phyloP scores from a whole-genome alignment of 495 filamentous ascomycete genomes.

The Xylaria cubensis region DNA sequence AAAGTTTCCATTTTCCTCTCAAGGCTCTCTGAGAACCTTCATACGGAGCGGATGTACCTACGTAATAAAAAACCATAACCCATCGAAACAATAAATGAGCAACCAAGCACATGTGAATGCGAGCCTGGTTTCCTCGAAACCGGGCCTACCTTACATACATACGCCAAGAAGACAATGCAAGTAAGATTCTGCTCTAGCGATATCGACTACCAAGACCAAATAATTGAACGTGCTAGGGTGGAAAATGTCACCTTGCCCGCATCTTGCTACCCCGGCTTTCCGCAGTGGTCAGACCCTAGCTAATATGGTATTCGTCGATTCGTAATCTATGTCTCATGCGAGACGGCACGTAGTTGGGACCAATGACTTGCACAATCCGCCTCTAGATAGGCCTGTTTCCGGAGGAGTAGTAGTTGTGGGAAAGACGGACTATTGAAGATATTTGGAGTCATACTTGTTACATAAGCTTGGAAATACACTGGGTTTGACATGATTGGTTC shows the following conservation, averaged over 20 bases:
- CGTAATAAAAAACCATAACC: not conserved
- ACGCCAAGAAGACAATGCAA: slow-evolving; percentile 4
- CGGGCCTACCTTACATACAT: not conserved
- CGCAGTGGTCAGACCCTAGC: not conserved
- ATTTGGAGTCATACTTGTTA: not conserved
- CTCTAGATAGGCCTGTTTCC: not conserved
- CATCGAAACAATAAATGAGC: not conserved
- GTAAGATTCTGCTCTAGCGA: slow-evolving; percentile 15
- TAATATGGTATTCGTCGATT: not conserved
- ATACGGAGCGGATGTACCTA: not conserved
- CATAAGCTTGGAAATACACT: not conserved
- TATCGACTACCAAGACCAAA: not conserved
- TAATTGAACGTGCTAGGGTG: not conserved
- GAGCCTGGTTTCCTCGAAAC: not conserved
- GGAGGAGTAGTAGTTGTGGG: not conserved
- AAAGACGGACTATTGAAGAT: not conserved
- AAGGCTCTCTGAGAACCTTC: not conserved
- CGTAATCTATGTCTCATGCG: slow-evolving; percentile 18
- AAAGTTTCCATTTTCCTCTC: not conserved
- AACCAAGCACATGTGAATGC: not conserved
- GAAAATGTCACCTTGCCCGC: slow-evolving; percentile 5
- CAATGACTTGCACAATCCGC: not conserved
- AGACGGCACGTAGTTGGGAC: slow-evolving; percentile 4
- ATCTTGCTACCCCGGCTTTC: not conserved
- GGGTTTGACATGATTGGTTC: not conserved